Conservation (phyloP, 2,329 filamentous ascomycete genomes). For the Colletotrichum sp. region DNA sequence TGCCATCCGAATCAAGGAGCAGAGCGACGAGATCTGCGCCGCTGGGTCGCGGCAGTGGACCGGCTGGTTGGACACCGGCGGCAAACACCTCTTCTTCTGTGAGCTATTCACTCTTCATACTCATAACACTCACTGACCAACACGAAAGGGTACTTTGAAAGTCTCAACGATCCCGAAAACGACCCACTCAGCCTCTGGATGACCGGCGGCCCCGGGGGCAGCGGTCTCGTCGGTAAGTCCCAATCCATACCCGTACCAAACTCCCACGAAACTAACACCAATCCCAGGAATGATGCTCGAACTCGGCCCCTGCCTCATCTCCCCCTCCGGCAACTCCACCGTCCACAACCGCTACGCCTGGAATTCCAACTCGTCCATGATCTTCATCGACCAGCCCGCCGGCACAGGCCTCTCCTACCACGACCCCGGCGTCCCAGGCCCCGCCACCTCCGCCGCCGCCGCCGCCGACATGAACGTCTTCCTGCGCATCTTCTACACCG, state of each 20-base stretch:
- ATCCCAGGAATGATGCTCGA: conserved; percentile 17
- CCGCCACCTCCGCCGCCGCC: conserved; percentile 44
- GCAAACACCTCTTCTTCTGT: conserved; percentile 26
- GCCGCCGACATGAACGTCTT: conserved; percentile 55
- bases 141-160: conserved; percentile 29
- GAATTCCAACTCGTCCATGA: conserved; percentile 35
- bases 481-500: conserved; percentile 50
- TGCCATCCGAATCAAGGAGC: conserved; percentile 28
- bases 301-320: conserved; percentile 22
- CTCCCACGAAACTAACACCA: neutral
- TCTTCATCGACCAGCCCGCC: conserved; percentile 56
- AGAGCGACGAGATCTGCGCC: conserved; percentile 28
- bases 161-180: conserved; percentile 27
- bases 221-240: conserved; percentile 50
- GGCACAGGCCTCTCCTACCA: conserved; percentile 63
- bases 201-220: conserved; percentile 64
- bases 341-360: conserved; percentile 21
- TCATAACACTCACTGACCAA: neutral
- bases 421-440: conserved; percentile 25
- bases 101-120: neutral
- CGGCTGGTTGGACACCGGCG: conserved; percentile 29
- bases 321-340: conserved; percentile 12
- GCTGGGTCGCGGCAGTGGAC: conserved; percentile 31
- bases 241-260: accelerated
- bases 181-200: conserved; percentile 58